Conservation (phyloP, 1,284 basidiomycete species). For the Ceratobasidium sp. region DNA sequence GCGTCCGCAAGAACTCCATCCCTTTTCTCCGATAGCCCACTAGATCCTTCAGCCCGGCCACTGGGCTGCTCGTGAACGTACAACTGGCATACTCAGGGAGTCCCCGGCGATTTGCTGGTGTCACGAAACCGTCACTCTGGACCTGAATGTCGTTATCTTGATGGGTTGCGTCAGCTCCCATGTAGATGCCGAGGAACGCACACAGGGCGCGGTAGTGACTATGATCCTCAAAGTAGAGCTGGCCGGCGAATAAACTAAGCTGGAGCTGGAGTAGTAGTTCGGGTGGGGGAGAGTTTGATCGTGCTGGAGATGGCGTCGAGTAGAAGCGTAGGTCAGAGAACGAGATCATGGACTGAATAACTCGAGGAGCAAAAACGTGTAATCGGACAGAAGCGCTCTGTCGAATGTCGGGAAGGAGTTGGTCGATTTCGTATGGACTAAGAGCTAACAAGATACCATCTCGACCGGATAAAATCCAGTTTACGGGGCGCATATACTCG, state of each 20-base stretch:
- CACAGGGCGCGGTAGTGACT: conserved; percentile 57
- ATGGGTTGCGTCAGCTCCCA: not conserved
- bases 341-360: conserved; percentile 57
- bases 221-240: conserved; percentile 60
- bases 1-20: conserved; percentile 13
- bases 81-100: conserved; percentile 11
- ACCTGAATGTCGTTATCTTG: conserved; percentile 1
- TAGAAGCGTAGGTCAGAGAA: conserved; percentile 53
- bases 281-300: not conserved
- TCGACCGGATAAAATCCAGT: conserved; percentile 60
- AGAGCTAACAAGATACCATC: conserved; percentile 55
- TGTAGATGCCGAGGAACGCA: conserved; percentile 59
- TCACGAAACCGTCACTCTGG: conserved; percentile 19
- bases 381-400: conserved; percentile 57
- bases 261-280: conserved; percentile 50
- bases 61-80: conserved; percentile 1
- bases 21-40: conserved; percentile 21
- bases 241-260: conserved; percentile 63
- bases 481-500: conserved; percentile 43
- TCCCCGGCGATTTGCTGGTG: not conserved
- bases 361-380: conserved; percentile 63
- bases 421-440: conserved; percentile 63
- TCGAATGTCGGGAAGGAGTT: conserved; percentile 60
- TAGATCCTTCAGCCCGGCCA: conserved; percentile 1
- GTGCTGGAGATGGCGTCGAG: conserved; percentile 47